Base-by-base conservation (phyloP, 768 basidiomycete genomes). In the Sarcodon sp. region DNA sequence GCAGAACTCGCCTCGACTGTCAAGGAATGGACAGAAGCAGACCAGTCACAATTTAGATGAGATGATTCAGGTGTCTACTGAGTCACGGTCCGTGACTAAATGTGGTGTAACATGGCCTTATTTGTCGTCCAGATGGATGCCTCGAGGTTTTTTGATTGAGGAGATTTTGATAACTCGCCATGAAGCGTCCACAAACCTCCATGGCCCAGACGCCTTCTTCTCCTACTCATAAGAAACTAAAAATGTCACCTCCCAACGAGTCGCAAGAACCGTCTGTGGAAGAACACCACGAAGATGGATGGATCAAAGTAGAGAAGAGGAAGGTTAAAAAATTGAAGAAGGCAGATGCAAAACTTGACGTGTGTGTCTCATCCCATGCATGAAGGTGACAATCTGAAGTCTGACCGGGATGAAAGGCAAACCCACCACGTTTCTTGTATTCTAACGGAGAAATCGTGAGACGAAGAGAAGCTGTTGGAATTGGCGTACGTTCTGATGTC, bases 381-480 rank as follows among this genome's bases (percentile, higher is more conserved):
- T 27, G 21, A 27, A 27, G 21, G 4, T 27, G 21, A 27, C 21
- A 2, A 27, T 27, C 21, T 27, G 21, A 27, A 27, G 21, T 27
- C 21, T 27, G 21, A 27, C 21, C 55, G 53, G 7, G 31, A 37
- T 46, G 35, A 33, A 60, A 82, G 74, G 61, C 67, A 11, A 71
- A 66, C n/a, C 71, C 73, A 35, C 86, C 89, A 0, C 66, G 75
- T 49, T 93, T 94, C 62, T 78, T 89, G 72, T 94, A 91, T 54
- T 76, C 78, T 34, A 85, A 80, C 54, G 66, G 68, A 11, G 88
- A 90, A 52, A 92, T 93, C 50, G 55, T 72, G 43, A 83, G 76
- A 60, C 67, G 86, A 47, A 79, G 75, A 34, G 74, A 82, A 54
- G 81, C 87, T 35, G 74, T 93, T 47, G 77, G 80, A n/a, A 79